Evolutionary conservation across 140 eudicot species (phyloP), one percentile per base, ranked within the genome.

Genomic region (Oenanthe javanica): DNA sequence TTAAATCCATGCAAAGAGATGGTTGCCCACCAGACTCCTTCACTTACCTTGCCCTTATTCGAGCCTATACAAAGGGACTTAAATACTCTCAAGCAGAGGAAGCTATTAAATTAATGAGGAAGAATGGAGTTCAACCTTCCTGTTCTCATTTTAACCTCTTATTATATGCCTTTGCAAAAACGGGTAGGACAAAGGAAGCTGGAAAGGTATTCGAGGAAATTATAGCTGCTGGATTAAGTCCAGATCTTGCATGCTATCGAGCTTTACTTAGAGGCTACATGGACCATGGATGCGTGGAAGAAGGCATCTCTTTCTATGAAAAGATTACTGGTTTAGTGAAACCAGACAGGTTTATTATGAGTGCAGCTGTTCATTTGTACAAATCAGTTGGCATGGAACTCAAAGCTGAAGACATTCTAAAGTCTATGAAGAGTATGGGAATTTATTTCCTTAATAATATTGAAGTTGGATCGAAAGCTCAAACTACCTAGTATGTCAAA

Each of bases 291-390:
- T 83, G 81, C 67, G 93, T 89, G 40, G 91, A 86, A 75, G 81
- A 88, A 79, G 98, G 98, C 38, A 87, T 93, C n/a, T 69, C 82
- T 47, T 84, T 93, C 85, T 93, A 81, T 52, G 91, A 89, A 82
- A 85, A 78, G 43, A 87, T 87, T 57, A 71, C 77, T 40, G 79
- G 48, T 16, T 64, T 72, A 43, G 84, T 79, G 5, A 83, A 84
- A 77, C 66, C 90, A 5, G 97, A 91, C 82, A 84, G 89, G 87
- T 93, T 89, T 76, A 82, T 89, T 27, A 63, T 89, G 93, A 93
- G 97, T 85, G 97, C 89, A 25, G 98, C 88, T n/a, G 95, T 88
- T 81, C 89, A 89, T 77, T 79, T 93, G 78, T 93, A 91, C 88
- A 84, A 79, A 84, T 82, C 90, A 31, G 89, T 81, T 27, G 88